Percentiles rank a stretch among this genome's conserved stretches.
These are phyloP conservation scores for Fusarium camptoceras DNA, from an alignment of 2,329 filamentous ascomycete genomes.

Conservation along the genomic window DNA sequence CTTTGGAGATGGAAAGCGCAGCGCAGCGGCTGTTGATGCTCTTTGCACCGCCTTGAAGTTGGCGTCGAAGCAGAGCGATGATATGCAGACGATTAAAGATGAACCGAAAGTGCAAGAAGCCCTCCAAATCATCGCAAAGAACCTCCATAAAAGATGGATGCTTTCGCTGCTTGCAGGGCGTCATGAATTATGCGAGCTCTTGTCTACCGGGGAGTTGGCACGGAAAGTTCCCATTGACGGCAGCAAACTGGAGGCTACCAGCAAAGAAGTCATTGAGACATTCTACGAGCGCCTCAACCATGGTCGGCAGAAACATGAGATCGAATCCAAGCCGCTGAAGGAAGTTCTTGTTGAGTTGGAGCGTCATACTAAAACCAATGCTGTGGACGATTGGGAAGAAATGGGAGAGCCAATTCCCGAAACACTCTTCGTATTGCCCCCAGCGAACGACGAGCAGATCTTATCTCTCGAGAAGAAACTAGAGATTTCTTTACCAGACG, in stretches of 20 bases:
- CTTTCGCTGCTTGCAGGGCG: conserved; percentile 7
- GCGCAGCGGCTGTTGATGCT: conserved; percentile 4
- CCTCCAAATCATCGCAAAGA: conserved; percentile 5
- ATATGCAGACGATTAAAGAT: conserved; percentile 11
- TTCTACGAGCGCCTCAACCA: conserved; percentile 20
- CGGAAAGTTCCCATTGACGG: conserved; percentile 23
- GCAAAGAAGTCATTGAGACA: conserved; percentile 13
- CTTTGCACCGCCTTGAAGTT: conserved; percentile 15
- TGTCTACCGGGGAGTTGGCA: conserved; percentile 26
- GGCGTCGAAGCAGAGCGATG: conserved; percentile 9
- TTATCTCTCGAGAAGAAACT: conserved; percentile 23
- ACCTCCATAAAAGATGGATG: background rate
- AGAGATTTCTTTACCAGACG: conserved; percentile 5
- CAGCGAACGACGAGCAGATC: conserved; percentile 36
- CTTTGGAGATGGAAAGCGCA: background rate
- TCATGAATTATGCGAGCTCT: conserved; percentile 23
- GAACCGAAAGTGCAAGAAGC: conserved; percentile 23
- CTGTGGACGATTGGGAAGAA: background rate
- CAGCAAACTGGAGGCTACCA: conserved; percentile 10
- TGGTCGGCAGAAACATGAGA: conserved; percentile 11
- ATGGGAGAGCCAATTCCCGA: conserved; percentile 11
- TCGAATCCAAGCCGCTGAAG: conserved; percentile 16
- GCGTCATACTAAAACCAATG: conserved; percentile 24
- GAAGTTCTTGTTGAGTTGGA: conserved; percentile 25
- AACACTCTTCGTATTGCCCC: conserved; percentile 29